Evolutionary conservation across 1,139 yeast species (phyloP).

Genomic region (Pichia sp.): DNA sequence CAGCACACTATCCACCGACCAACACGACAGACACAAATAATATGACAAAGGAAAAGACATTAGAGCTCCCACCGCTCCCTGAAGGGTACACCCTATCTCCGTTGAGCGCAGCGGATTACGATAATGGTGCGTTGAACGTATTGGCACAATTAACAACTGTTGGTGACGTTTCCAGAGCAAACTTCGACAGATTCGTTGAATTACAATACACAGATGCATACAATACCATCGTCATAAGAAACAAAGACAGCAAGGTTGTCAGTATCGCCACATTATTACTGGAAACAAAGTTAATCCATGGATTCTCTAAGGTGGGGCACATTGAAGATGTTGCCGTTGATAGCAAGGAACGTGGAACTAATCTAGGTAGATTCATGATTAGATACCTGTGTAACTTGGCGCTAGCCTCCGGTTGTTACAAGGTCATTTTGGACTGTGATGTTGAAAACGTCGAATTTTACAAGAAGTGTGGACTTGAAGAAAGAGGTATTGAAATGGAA

Average conservation of each 20-base stretch:
- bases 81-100: slow-evolving; percentile 41
- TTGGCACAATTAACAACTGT: slow-evolving; percentile 61
- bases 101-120: slow-evolving; percentile 20
- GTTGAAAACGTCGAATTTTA: slow-evolving; percentile 80
- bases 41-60: slow-evolving; percentile 3
- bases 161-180: slow-evolving; percentile 43
- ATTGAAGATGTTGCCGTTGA: slow-evolving; percentile 93
- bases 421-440: slow-evolving; percentile 87
- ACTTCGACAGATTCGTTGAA: slow-evolving; percentile 35
- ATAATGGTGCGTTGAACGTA: slow-evolving; percentile 48
- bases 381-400: slow-evolving; percentile 61
- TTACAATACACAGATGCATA: slow-evolving; percentile 40
- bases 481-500: slow-evolving; percentile 77
- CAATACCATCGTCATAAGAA: slow-evolving; percentile 52
- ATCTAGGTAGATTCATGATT: slow-evolving; percentile 71
- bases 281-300: slow-evolving; percentile 69
- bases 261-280: slow-evolving; percentile 52
- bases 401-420: slow-evolving; percentile 67
- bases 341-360: slow-evolving; percentile 74
- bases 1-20: too few species aligned
- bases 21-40: neutral
- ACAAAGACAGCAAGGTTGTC: slow-evolving; percentile 34
- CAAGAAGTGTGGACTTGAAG: slow-evolving; percentile 73
- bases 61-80: slow-evolving; percentile 39
- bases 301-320: slow-evolving; percentile 86